Conservation (phyloP, 73 alveolate genomes). For the Paramecium octaurelia region DNA sequence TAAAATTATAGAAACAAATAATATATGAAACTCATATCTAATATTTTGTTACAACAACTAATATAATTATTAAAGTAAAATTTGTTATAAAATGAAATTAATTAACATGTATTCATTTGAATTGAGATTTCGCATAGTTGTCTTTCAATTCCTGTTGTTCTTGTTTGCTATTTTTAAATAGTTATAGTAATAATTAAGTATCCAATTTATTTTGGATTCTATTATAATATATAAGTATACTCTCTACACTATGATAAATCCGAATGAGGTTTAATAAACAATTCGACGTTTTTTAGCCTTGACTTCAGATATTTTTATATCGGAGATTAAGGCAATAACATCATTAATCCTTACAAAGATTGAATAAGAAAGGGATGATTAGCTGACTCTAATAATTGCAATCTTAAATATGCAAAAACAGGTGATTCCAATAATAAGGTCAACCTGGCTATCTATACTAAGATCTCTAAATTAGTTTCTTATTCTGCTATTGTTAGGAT, state of each 20-base stretch:
- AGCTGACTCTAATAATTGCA: slow-evolving; percentile 1
- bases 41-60: too few species aligned
- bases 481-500: slow-evolving; percentile 1
- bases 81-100: too few species aligned
- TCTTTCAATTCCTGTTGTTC: not conserved
- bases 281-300: not conserved
- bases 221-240: not conserved
- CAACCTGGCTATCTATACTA: not conserved
- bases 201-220: not conserved
- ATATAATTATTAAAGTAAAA: too few species aligned
- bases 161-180: not conserved
- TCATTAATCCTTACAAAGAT: slow-evolving; percentile 37
- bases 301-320: not conserved
- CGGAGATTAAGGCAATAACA: slow-evolving; percentile 20
- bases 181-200: not conserved
- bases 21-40: too few species aligned
- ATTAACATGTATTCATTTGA: not conserved
- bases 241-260: not conserved
- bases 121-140: not conserved
- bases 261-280: not conserved
- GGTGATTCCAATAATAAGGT: slow-evolving; percentile 20
- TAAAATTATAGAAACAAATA: too few species aligned
- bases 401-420: slow-evolving; percentile 19
- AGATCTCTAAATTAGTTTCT: slow-evolving; percentile 21
- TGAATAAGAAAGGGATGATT: slow-evolving; percentile 9